Evolutionary conservation across 2,329 filamentous ascomycete species (phyloP).

Genomic region (Cucurbitaria berberidis): DNA sequence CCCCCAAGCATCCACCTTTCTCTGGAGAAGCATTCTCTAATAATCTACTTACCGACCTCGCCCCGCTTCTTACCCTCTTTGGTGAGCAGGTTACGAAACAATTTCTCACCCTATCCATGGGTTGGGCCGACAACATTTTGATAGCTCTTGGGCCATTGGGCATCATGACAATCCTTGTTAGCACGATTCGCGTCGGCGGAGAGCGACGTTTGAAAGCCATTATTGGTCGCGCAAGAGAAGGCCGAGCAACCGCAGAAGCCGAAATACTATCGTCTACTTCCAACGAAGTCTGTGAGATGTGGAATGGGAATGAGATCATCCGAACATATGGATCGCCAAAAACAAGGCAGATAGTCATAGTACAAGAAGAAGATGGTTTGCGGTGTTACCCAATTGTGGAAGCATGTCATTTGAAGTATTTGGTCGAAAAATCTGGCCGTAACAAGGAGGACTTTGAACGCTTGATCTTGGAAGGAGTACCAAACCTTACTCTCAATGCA

Average conservation of each 20-base stretch:
- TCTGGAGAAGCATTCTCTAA: slow-evolving; percentile 47
- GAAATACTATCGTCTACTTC: slow-evolving; percentile 21
- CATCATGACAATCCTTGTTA: slow-evolving; percentile 50
- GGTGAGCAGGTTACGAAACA: slow-evolving; percentile 44
- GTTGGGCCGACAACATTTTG: slow-evolving; percentile 38
- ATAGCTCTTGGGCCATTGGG: slow-evolving; percentile 49
- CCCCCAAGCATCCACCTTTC: neutral
- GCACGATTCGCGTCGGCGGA: slow-evolving; percentile 40
- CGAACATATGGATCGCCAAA: slow-evolving; percentile 3
- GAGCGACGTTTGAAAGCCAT: slow-evolving; percentile 44
- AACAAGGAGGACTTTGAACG: neutral
- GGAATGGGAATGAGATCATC: slow-evolving; percentile 24
- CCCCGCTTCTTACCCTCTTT: slow-evolving; percentile 32
- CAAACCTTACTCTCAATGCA: neutral
- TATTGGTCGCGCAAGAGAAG: slow-evolving; percentile 36
- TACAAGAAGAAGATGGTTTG: neutral
- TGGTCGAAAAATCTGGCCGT: neutral
- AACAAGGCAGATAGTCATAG: neutral
- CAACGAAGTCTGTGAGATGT: slow-evolving; percentile 34
- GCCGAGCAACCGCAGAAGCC: neutral
- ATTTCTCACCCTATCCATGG: slow-evolving; percentile 36
- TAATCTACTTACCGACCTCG: slow-evolving; percentile 49
- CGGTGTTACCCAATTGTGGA: neutral
- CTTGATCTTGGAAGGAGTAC: neutral
- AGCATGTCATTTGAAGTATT: neutral